Evolutionary conservation across 2,329 filamentous ascomycete species (phyloP), one percentile per base, ranked within the genome.

Genomic region (Stemphylium vesicarium): DNA sequence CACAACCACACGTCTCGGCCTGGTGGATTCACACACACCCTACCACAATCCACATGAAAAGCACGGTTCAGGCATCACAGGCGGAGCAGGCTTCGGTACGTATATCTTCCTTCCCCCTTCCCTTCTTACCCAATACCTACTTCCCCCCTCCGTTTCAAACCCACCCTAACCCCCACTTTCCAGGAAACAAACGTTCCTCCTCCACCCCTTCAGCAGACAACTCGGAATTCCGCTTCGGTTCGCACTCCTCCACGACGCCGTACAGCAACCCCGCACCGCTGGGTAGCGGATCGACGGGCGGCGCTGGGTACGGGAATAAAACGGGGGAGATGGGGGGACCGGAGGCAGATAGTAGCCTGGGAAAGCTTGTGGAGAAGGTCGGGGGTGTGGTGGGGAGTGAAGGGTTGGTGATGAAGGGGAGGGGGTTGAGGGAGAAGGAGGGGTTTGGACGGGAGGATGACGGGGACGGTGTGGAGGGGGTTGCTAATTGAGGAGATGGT

Each of bases 291-390:
- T 65, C 62, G 0, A 72, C 69, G 2, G 72, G 65, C 5, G 73
- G 75, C 1, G 75, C 75, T 0, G 74, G 74, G 9, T 77, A 69
- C 43, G 76, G 76, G 33, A 78, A 77, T 45, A 78, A 78, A 60
- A 74, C 74, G 13, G 71, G 65, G 24, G 50, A 56, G 5, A 70
- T 70, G 55, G 46, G 47, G 22, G 46, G 16, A 8, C 41, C 41
- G 4, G 29, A 26, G 2, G 16, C 41, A 65, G 80, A 83, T 66
- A 83, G 81, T 45, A 80, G 79, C 13, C 48, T 84, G 18, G 84
- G 84, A 41, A 86, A 84, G 74, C 52, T 87, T 20, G 75, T 87
- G 71, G 83, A 88, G 75, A 86, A 85, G 78, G 81, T 80, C 5
- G 83, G 84, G 8, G 70, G 73, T 11, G 63, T 82, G 44, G 62